phyloP scores from a whole-genome alignment of 495 filamentous ascomycete genomes.

The Stereocaulon alpinum region DNA sequence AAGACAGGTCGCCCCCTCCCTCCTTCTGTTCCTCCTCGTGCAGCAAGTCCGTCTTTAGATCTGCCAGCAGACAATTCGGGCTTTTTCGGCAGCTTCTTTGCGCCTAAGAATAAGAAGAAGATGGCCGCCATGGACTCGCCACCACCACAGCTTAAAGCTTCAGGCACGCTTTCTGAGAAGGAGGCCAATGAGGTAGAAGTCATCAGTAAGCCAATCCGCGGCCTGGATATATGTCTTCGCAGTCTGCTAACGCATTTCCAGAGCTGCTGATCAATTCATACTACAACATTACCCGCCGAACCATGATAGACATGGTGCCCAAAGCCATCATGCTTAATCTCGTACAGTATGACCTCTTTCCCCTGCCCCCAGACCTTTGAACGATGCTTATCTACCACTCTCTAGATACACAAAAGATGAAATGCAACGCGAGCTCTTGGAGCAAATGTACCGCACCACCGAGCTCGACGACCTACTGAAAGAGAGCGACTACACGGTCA shows the following conservation, averaged over 20 bases:
- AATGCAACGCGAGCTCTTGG: constrained; percentile 97
- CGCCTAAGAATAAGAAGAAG: constrained; percentile 99
- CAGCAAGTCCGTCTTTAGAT: constrained; percentile 55
- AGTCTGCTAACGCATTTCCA: constrained; percentile 28
- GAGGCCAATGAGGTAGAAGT: constrained; percentile 94
- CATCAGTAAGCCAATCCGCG: constrained; percentile 66
- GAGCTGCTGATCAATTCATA: constrained; percentile 94
- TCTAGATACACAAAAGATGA: constrained; percentile 86
- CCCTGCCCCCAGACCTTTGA: background rate
- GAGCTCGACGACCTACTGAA: constrained; percentile 91
- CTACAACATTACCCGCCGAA: constrained; percentile 94
- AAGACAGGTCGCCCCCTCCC: constrained; percentile 96
- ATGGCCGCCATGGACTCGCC: constrained; percentile 97
- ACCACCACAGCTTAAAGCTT: constrained; percentile 85
- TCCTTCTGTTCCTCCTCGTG: constrained; percentile 48
- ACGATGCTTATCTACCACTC: constrained; percentile 11
- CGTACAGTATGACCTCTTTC: constrained; percentile 59
- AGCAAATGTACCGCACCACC: constrained; percentile 87
- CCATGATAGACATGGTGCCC: constrained; percentile 99
- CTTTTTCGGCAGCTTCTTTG: constrained; percentile 97
- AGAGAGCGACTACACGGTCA: constrained; percentile 93
- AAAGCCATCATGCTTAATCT: constrained; percentile 98
- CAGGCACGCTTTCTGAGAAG: constrained; percentile 80
- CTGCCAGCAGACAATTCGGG: constrained; percentile 52
- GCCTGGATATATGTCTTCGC: background rate